Base-by-base conservation (phyloP, 768 basidiomycete genomes). In the Lentinula raphanica region DNA sequence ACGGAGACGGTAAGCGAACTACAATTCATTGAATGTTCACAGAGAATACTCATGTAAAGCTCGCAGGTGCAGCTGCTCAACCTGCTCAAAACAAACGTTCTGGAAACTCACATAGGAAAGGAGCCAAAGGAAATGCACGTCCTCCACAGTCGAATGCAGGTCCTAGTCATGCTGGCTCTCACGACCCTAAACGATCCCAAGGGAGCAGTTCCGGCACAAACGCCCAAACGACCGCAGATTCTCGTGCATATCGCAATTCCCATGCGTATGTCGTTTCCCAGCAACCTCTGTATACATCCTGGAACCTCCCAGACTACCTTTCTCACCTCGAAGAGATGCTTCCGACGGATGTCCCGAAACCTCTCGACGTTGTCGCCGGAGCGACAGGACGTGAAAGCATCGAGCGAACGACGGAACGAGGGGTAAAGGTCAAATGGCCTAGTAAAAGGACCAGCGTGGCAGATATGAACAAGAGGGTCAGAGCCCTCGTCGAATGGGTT, bases 401-500 rank as follows among this genome's bases (percentile, higher is more conserved):
- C n/a, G 86, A 87, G 56, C 76, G 78, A 63, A 84, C 80, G 8
- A 77, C 80, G 68, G 87, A 92, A 67, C 77, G 90, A 48, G 90
- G 90, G 8, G 89, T 92, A 13, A 88, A 92, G 70, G 88, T 97
- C 58, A 89, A 92, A 65, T 98, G 92, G 88, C 96, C 95, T 1
- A 85, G 85, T 63, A 94, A 95, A 73, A 82, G 96, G 53, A 94
- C 87, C 83, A 97, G 94, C 64, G 88, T 96, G n/a, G 89, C 87
- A 19, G 96, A 98, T 69, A 96, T 98, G 93, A 91, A 93, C 71
- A 97, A 97, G 74, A 86, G 96, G 25, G 92, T 96, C 23, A 80
- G 92, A 35, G 84, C 88, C 42, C 79, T 98, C 49, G 84, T 96
- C 19, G 95, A 97, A 66, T 98, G 91, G 86, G 92, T 97, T n/a